phyloP scores from a whole-genome alignment of 345 rosid genomes.

The Sonneratia alba region DNA sequence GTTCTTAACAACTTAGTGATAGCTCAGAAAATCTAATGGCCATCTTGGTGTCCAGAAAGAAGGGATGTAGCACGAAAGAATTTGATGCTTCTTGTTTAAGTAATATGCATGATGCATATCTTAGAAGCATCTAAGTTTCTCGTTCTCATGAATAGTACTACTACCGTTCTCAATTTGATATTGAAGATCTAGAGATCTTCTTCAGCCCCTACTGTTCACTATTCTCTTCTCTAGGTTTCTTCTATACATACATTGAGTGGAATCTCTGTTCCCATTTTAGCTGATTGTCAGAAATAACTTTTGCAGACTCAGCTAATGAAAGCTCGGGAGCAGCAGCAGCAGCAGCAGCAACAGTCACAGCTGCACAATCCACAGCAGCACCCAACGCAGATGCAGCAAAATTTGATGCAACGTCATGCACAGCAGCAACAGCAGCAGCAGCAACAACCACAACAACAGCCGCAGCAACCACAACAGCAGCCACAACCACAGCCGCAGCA shows the following conservation, averaged over 20 bases:
- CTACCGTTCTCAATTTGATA: background rate
- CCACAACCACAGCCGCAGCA: slow-evolving; percentile 47
- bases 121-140: too few species aligned
- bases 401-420: slow-evolving; percentile 34
- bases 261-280: background rate
- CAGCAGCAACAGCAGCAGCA: slow-evolving; percentile 48
- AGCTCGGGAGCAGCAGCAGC: slow-evolving; percentile 46
- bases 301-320: slow-evolving; percentile 39
- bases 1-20: background rate
- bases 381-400: slow-evolving; percentile 38
- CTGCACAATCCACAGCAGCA: slow-evolving; percentile 39
- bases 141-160: background rate
- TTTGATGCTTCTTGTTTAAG: background rate
- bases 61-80: background rate
- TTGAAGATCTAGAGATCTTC: background rate
- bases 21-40: background rate
- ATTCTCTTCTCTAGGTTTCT: background rate
- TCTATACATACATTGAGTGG: background rate
- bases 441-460: slow-evolving; percentile 41
- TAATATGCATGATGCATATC: too few species aligned
- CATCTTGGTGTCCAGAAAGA: background rate
- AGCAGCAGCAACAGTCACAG: slow-evolving; percentile 46
- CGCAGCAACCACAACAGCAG: slow-evolving; percentile 31
- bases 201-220: background rate
- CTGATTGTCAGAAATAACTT: slow-evolving; percentile 3